Percentiles rank a stretch among this genome's conserved stretches.
phyloP scores from a whole-genome alignment of 805 yeast species.

The Priceomyces castillae region DNA sequence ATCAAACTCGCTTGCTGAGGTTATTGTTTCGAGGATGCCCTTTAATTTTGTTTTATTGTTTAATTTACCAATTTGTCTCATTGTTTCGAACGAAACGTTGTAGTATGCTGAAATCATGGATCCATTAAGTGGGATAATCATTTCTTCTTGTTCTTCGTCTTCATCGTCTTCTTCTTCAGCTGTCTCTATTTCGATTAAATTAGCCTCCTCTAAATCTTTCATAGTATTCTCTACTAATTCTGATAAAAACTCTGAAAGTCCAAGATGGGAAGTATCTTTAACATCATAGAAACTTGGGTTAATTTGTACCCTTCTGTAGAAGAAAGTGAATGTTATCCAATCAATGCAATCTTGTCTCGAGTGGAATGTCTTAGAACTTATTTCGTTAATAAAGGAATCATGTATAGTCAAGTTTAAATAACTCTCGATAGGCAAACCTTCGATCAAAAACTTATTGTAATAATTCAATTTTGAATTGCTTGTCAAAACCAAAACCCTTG shows the following conservation, averaged over 20 bases:
- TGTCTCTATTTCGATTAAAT: constrained; percentile 58
- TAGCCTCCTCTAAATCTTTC: constrained; percentile 57
- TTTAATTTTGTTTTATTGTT: constrained; percentile 55
- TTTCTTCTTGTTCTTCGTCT: constrained; percentile 34
- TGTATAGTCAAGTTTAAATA: constrained; percentile 53
- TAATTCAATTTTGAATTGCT: constrained; percentile 52
- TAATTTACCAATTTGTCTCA: constrained; percentile 59
- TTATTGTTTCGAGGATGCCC: constrained; percentile 60
- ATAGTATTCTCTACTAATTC: constrained; percentile 75
- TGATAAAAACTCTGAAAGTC: constrained; percentile 78
- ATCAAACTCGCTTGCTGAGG: constrained; percentile 74
- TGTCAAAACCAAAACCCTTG: constrained; percentile 54
- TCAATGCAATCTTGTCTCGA: constrained; percentile 84
- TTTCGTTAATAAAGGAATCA: constrained; percentile 72
- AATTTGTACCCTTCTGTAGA: constrained; percentile 72
- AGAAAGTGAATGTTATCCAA: constrained; percentile 81
- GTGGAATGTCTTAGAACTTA: constrained; percentile 60
- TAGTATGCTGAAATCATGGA: constrained; percentile 76
- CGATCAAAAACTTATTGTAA: constrained; percentile 67
- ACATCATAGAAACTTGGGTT: constrained; percentile 93
- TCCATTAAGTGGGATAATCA: constrained; percentile 60
- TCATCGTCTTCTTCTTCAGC: constrained; percentile 37
- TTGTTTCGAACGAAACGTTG: constrained; percentile 60
- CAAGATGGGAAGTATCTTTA: constrained; percentile 56
- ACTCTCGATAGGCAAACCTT: constrained; percentile 85